Percentiles rank a stretch among this genome's conserved stretches.
Evolutionary conservation across 345 rosid genomes (phyloP).

Genomic region (Barbarea vulgaris): DNA sequence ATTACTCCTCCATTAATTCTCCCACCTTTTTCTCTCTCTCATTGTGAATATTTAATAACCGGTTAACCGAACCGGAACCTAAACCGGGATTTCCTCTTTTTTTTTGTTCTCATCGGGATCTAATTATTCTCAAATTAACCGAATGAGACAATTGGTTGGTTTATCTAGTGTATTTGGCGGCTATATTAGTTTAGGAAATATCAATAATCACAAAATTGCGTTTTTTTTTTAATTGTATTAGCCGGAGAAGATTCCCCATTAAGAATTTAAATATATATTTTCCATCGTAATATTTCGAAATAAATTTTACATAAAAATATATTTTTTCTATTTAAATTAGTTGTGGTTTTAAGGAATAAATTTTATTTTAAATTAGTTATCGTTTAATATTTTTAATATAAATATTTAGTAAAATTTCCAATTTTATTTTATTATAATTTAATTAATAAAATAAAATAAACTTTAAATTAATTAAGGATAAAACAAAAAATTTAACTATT

Average conservation of each 20-base stretch:
- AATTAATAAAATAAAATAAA: too few species aligned
- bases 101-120: neutral
- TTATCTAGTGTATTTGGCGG: too few species aligned
- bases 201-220: neutral
- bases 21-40: constrained; percentile 32
- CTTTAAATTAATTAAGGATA: too few species aligned
- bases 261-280: neutral
- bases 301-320: too few species aligned
- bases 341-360: too few species aligned
- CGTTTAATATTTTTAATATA: too few species aligned
- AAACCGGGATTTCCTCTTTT: neutral
- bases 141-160: neutral
- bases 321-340: too few species aligned
- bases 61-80: neutral
- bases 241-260: neutral
- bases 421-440: too few species aligned
- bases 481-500: too few species aligned
- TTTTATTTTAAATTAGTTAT: too few species aligned
- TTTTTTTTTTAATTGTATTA: neutral
- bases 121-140: neutral
- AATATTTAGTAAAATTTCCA: too few species aligned
- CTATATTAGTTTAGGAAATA: neutral
- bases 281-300: neutral
- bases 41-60: constrained; percentile 3
- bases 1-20: constrained; percentile 39